A percentile compares a stretch with the other conserved stretches of the same genome.
These are phyloP conservation scores for Xylaria longipes DNA, from an alignment of 495 filamentous ascomycete genomes.

Conservation along the genomic window DNA sequence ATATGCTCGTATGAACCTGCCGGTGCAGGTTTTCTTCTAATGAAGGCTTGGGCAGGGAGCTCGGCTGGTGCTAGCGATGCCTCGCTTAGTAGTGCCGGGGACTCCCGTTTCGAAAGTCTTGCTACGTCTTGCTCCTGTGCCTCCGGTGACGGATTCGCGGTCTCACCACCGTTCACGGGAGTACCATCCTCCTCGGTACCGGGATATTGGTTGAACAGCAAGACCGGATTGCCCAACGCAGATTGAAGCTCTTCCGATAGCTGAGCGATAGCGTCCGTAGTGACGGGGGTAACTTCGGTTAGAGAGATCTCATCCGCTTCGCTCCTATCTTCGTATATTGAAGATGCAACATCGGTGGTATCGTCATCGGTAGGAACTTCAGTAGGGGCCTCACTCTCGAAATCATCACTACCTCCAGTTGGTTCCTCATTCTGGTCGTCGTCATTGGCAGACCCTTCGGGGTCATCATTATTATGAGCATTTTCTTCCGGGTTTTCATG, in stretches of 20 bases:
- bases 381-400: slow-evolving; percentile 19
- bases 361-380: slow-evolving; percentile 21
- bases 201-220: slow-evolving; percentile 28
- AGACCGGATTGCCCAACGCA: slow-evolving; percentile 35
- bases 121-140: slow-evolving; percentile 16
- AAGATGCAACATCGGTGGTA: slow-evolving; percentile 7
- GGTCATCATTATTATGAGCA: not conserved
- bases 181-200: not conserved
- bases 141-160: not conserved
- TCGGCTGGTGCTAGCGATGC: slow-evolving; percentile 23
- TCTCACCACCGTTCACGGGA: not conserved
- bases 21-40: slow-evolving; percentile 37
- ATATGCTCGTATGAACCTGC: slow-evolving; percentile 17
- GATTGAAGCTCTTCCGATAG: slow-evolving; percentile 34
- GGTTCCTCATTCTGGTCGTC: not conserved
- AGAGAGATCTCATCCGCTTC: slow-evolving; percentile 18
- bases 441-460: not conserved
- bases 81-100: not conserved
- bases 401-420: not conserved
- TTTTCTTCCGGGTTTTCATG: not conserved
- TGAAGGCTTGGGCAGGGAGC: slow-evolving; percentile 30
- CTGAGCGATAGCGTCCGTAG: not conserved
- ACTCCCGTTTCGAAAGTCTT: slow-evolving; percentile 1
- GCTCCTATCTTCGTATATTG: slow-evolving; percentile 3
- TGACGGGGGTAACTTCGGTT: not conserved